These are phyloP conservation scores for Pontederia crassipes DNA, from an alignment of 176 grass and related monocot species.

Conservation along the genomic window DNA sequence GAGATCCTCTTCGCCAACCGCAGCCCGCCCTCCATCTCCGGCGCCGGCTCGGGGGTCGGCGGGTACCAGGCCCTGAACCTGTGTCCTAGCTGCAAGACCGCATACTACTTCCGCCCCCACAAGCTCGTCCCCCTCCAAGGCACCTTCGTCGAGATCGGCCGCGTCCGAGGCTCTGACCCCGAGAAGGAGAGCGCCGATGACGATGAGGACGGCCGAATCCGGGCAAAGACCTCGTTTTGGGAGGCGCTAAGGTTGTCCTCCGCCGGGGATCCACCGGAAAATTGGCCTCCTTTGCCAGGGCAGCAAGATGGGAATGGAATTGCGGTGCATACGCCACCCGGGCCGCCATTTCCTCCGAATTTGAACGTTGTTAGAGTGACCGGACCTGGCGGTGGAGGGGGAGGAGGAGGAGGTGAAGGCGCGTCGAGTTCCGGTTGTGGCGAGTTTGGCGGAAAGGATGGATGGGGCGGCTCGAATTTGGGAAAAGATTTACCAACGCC, in stretches of 20 bases:
- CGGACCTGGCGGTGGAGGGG: conserved; percentile 48
- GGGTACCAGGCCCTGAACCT: conserved; percentile 93
- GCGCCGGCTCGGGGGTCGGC: conserved; percentile 21
- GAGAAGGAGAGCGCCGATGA: conserved; percentile 15
- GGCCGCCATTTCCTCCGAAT: conserved; percentile 71
- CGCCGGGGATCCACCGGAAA: conserved; percentile 50
- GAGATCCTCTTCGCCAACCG: conserved; percentile 84
- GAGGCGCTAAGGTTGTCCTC: conserved; percentile 32
- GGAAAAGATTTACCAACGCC: conserved; percentile 92
- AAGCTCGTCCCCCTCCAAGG: conserved; percentile 69
- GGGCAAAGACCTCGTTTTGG: conserved; percentile 40
- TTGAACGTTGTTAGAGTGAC: conserved; percentile 78
- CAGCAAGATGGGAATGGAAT: conserved; percentile 26
- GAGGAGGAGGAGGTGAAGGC: conserved; percentile 19
- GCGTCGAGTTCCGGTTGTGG: conserved; percentile 5
- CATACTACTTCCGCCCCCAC: conserved; percentile 87
- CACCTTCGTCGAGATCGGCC: conserved; percentile 98
- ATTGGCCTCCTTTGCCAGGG: conserved; percentile 25
- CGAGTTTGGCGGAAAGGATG: conserved; percentile 57
- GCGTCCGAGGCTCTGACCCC: conserved; percentile 31
- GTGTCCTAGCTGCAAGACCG: conserved; percentile 89
- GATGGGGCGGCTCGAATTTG: conserved; percentile 82
- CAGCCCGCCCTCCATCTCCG: conserved; percentile 20
- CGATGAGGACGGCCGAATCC: background rate
- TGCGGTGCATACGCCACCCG: conserved; percentile 74